Evolutionary conservation across 441 rosid species (phyloP).

Genomic region (Geranium incanum): DNA sequence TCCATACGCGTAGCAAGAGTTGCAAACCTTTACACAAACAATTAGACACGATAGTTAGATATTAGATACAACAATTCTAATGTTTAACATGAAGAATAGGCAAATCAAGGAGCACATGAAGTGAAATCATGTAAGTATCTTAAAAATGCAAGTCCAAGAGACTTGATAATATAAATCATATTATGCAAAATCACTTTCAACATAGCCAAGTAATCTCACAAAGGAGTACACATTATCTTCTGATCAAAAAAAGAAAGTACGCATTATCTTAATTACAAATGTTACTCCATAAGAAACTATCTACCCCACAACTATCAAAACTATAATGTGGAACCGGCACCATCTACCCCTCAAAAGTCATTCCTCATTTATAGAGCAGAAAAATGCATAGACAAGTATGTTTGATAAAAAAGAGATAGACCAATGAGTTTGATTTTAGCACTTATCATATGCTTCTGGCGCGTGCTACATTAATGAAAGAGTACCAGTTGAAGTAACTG

Average conservation of each 20-base stretch:
- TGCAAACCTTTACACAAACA: slow-evolving; percentile 34
- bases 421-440: too few relatives aligned
- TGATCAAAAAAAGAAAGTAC: neutral
- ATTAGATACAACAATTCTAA: slow-evolving; percentile 1
- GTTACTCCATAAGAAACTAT: neutral
- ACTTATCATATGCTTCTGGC: too few relatives aligned
- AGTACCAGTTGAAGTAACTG: too few relatives aligned
- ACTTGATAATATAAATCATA: neutral
- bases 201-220: neutral
- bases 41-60: neutral
- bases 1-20: slow-evolving; percentile 99
- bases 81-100: neutral
- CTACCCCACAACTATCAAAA: neutral
- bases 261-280: neutral
- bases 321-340: neutral
- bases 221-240: neutral
- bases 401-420: too few relatives aligned
- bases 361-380: too few relatives aligned
- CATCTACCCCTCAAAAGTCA: neutral
- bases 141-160: neutral
- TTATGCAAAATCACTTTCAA: neutral
- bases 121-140: neutral
- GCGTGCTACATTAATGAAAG: neutral
- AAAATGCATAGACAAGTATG: too few relatives aligned
- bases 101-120: neutral